phyloP scores from a whole-genome alignment of 2,329 filamentous ascomycete genomes.

The Diaporthe sp. region DNA sequence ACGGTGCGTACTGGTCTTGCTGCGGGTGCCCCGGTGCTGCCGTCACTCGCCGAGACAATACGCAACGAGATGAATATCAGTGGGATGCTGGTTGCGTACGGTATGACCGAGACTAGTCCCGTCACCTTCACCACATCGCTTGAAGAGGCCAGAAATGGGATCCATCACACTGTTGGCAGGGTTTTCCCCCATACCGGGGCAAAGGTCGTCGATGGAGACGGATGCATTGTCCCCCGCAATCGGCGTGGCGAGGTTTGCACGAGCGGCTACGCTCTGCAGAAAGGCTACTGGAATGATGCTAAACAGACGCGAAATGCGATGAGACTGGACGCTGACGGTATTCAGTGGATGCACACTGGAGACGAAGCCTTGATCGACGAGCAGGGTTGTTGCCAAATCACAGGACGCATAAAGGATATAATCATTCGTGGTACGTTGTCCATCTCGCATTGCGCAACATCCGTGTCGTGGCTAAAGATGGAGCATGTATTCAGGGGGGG shows the following conservation, averaged over 20 bases:
- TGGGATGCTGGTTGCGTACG: not conserved
- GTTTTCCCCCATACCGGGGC: not conserved
- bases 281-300: constrained; percentile 72
- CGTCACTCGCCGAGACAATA: not conserved
- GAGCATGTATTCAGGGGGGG: not conserved
- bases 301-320: constrained; percentile 43
- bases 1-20: not conserved
- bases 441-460: too few relatives aligned
- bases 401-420: constrained; percentile 68
- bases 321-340: constrained; percentile 52
- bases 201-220: constrained; percentile 34
- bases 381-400: constrained; percentile 62
- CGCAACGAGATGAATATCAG: not conserved
- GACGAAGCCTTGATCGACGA: constrained; percentile 63
- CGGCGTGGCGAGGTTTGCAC: constrained; percentile 73
- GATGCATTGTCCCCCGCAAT: constrained; percentile 63
- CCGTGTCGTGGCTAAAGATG: too few relatives aligned
- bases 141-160: not conserved
- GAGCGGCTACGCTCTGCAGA: constrained; percentile 67
- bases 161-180: not conserved
- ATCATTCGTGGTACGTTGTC: not conserved
- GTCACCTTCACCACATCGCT: not conserved
- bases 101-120: not conserved
- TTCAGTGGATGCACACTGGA: constrained; percentile 62
- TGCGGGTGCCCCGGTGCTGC: not conserved